A percentile compares a stretch with the other conserved stretches of the same genome.
These are phyloP conservation scores for Pachyrhizus erosus DNA, from an alignment of 306 rosid species.

Conservation along the genomic window DNA sequence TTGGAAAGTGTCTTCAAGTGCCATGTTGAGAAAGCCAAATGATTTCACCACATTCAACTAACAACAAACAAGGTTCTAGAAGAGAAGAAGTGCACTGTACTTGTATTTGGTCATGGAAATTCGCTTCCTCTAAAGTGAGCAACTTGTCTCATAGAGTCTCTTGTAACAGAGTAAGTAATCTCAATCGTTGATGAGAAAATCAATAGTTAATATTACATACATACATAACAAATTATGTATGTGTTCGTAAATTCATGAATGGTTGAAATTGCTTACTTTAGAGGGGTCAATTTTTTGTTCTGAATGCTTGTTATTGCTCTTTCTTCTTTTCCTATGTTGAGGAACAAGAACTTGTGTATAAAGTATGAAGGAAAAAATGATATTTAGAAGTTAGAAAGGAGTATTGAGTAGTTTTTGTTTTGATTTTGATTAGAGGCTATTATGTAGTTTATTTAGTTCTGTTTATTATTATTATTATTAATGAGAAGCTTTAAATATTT, in stretches of 20 bases:
- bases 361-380: slow-evolving; percentile 37
- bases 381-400: slow-evolving; percentile 60
- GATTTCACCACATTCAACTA: slow-evolving; percentile 50
- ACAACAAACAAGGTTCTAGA: neutral
- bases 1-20: slow-evolving; percentile 88
- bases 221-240: neutral
- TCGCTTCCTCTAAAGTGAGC: neutral
- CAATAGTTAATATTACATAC: neutral
- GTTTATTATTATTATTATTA: slow-evolving; percentile 40
- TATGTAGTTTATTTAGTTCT: slow-evolving; percentile 36
- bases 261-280: neutral
- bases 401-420: slow-evolving; percentile 41
- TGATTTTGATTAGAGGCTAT: slow-evolving; percentile 21
- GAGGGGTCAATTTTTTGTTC: neutral
- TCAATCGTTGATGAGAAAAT: neutral
- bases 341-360: slow-evolving; percentile 62
- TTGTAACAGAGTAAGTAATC: neutral
- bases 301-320: slow-evolving; percentile 41
- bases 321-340: slow-evolving; percentile 31
- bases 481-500: slow-evolving; percentile 42
- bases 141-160: neutral
- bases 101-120: neutral
- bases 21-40: slow-evolving; percentile 66
- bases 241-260: neutral
- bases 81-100: neutral